phyloP scores from a whole-genome alignment of 2,329 filamentous ascomycete species.

The Arthrobotrys conoides region DNA sequence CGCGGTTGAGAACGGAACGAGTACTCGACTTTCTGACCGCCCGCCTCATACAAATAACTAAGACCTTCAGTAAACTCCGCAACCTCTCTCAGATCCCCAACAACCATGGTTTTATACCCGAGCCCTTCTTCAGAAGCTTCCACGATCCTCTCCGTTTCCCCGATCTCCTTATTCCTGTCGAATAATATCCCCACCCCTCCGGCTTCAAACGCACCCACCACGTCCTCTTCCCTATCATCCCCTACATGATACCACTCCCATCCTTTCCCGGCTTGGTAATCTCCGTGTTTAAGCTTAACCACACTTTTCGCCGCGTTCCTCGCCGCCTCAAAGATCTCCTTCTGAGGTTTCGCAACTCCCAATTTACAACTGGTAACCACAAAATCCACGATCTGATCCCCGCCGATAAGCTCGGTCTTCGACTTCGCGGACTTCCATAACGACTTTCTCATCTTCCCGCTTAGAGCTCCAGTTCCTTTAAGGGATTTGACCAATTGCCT shows the following conservation, averaged over 20 bases:
- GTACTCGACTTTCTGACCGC: neutral
- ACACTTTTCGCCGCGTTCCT: conserved; percentile 64
- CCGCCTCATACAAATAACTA: conserved; percentile 14
- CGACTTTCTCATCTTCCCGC: conserved; percentile 61
- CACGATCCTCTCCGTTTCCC: neutral
- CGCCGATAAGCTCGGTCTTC: conserved; percentile 9
- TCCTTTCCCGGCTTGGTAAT: conserved; percentile 61
- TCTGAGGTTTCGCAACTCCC: conserved; percentile 74
- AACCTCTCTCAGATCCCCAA: conserved; percentile 32
- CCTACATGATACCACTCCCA: conserved; percentile 72
- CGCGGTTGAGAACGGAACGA: too few relatives aligned
- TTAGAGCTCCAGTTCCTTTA: neutral
- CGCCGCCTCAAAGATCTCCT: conserved; percentile 73
- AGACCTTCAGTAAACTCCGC: conserved; percentile 22
- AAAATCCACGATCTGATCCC: conserved; percentile 69
- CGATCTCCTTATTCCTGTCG: conserved; percentile 46
- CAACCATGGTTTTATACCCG: conserved; percentile 27
- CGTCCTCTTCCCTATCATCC: conserved; percentile 73
- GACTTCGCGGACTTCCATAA: neutral
- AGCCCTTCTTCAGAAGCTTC: conserved; percentile 5
- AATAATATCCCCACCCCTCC: conserved; percentile 74
- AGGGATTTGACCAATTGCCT: conserved; percentile 46
- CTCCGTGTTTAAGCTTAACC: conserved; percentile 9
- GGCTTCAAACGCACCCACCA: conserved; percentile 73
- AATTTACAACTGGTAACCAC: conserved; percentile 76